phyloP scores from a whole-genome alignment of 148 eudicot species.

The Polygonum maritimum region DNA sequence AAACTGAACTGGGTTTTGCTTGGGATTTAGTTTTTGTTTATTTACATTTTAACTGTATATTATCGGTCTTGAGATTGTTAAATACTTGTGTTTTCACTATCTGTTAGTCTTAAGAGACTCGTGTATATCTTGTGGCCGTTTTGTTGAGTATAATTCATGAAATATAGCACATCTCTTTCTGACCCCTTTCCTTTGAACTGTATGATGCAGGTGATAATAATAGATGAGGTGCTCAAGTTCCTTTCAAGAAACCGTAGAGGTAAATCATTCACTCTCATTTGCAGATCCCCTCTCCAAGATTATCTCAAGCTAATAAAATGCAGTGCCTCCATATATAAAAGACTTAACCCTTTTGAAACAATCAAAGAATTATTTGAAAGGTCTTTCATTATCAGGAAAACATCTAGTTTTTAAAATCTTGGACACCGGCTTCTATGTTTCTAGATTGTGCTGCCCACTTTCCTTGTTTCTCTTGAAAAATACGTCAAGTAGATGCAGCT shows the following conservation, averaged over 20 bases:
- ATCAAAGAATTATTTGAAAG: background rate
- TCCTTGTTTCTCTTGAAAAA: background rate
- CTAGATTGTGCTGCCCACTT: background rate
- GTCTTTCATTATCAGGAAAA: background rate
- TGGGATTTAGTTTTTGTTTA: background rate
- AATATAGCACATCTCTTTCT: background rate
- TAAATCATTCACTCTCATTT: slow-evolving; percentile 16
- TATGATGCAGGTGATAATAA: slow-evolving; percentile 69
- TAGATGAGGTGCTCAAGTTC: slow-evolving; percentile 90
- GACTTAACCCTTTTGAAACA: background rate
- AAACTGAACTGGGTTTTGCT: background rate
- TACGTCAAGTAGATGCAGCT: background rate
- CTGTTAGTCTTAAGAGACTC: background rate
- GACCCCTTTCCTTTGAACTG: background rate
- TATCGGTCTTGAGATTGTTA: background rate
- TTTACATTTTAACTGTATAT: background rate
- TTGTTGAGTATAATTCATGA: too few relatives aligned
- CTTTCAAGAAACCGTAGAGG: slow-evolving; percentile 68
- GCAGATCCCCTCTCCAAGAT: background rate
- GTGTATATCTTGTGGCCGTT: background rate
- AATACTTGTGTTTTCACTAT: background rate
- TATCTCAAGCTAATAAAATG: background rate
- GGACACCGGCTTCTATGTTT: background rate
- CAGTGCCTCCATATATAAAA: background rate
- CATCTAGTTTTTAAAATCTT: too few relatives aligned